Evolutionary conservation across 257 asterid genomes (phyloP).

Genomic region (Salvia rosmarinus): DNA sequence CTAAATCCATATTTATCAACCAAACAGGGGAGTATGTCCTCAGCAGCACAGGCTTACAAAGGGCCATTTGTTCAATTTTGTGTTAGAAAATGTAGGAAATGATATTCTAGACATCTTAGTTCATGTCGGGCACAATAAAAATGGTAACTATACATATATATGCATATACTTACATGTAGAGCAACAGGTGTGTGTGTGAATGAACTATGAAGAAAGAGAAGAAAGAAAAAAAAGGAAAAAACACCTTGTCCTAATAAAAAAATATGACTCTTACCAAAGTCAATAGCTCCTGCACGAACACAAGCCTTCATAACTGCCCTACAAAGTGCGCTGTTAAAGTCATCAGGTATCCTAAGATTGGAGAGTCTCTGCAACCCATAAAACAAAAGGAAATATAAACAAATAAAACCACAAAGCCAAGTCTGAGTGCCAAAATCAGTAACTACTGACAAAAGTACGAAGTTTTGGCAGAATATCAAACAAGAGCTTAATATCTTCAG

Average conservation of each 20-base stretch:
- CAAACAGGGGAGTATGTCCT: not conserved
- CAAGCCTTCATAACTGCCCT: slow-evolving; percentile 87
- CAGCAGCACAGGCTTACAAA: not conserved
- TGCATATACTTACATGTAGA: not conserved
- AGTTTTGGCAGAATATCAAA: slow-evolving; percentile 72
- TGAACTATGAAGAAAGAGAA: not conserved
- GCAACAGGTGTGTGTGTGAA: slow-evolving; percentile 18
- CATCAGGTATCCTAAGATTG: slow-evolving; percentile 76
- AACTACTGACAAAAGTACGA: slow-evolving; percentile 71
- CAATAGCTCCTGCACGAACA: slow-evolving; percentile 76
- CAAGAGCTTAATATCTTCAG: slow-evolving; percentile 74
- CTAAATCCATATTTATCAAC: not conserved
- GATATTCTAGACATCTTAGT: slow-evolving; percentile 4
- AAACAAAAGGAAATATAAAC: slow-evolving; percentile 7
- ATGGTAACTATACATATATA: not conserved
- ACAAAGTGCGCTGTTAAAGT: slow-evolving; percentile 82
- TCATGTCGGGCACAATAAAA: not conserved
- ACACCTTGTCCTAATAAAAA: slow-evolving; percentile 7
- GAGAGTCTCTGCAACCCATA: slow-evolving; percentile 76
- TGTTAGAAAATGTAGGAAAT: slow-evolving; percentile 3
- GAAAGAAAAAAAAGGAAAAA: not conserved
- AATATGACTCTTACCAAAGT: slow-evolving; percentile 57
- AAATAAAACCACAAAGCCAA: slow-evolving; percentile 15
- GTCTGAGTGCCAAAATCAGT: slow-evolving; percentile 1
- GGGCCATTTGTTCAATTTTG: not conserved